Evolutionary conservation across 768 basidiomycete species (phyloP).

Genomic region (Leccinum disarticulatum): DNA sequence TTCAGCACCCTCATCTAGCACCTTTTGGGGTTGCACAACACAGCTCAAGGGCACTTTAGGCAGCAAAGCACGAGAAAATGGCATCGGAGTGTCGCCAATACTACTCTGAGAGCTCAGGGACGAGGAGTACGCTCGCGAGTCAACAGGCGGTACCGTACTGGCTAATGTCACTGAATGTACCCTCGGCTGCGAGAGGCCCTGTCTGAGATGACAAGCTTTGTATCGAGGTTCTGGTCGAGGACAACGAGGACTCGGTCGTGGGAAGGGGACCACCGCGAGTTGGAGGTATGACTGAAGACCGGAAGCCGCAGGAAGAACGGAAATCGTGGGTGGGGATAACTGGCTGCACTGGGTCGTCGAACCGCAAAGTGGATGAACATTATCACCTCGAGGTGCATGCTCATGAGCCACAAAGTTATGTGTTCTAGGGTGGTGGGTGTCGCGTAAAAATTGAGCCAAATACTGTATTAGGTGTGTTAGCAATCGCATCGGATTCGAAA

Average conservation of each 20-base stretch:
- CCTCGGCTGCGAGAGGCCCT: not conserved
- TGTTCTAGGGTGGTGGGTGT: not conserved
- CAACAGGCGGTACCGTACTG: not conserved
- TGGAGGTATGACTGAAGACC: not conserved
- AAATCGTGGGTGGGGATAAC: not conserved
- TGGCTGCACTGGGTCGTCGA: not conserved
- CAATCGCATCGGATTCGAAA: not conserved
- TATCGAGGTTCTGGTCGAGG: not conserved
- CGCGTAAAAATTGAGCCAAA: not conserved
- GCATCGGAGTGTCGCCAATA: not conserved
- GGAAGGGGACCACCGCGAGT: not conserved
- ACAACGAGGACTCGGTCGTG: not conserved
- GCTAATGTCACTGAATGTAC: not conserved
- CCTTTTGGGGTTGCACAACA: not conserved
- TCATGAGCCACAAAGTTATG: not conserved
- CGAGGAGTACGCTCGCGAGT: not conserved
- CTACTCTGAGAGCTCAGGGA: not conserved
- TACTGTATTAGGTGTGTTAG: conserved; percentile 12
- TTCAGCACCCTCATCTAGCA: not conserved
- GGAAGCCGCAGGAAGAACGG: not conserved
- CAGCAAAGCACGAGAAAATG: not conserved
- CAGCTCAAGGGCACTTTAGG: not conserved
- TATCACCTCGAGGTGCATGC: not conserved
- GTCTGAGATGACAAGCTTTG: not conserved
- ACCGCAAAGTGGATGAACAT: not conserved